Evolutionary conservation across 805 yeast genomes (phyloP).

Genomic region (Kuraishia borneana): DNA sequence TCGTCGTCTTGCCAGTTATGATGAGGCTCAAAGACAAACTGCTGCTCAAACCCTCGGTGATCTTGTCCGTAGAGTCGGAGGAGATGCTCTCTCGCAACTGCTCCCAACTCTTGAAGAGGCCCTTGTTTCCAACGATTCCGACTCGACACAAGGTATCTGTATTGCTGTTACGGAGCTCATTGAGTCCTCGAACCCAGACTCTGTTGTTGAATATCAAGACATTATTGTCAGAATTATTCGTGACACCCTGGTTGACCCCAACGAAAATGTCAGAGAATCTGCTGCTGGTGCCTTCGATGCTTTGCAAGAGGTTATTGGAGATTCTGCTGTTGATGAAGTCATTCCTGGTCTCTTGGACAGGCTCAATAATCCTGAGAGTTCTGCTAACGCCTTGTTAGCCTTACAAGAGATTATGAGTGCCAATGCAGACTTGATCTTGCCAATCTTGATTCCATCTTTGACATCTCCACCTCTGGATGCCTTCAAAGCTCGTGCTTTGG

Average conservation of each 20-base stretch:
- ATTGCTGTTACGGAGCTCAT: conserved; percentile 83
- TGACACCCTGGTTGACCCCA: conserved; percentile 66
- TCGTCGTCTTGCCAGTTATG: conserved; percentile 71
- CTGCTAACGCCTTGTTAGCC: conserved; percentile 76
- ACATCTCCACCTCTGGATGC: conserved; percentile 71
- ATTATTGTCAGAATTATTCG: conserved; percentile 67
- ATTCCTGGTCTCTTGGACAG: conserved; percentile 65
- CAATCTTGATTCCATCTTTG: conserved; percentile 79
- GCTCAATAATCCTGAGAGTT: conserved; percentile 24
- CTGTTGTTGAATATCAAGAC: conserved; percentile 53
- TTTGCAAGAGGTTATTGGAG: conserved; percentile 73
- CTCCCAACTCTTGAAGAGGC: conserved; percentile 76
- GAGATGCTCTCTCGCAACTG: conserved; percentile 71
- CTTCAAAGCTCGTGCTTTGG: conserved; percentile 79
- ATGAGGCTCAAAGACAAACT: conserved; percentile 67
- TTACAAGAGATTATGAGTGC: conserved; percentile 86
- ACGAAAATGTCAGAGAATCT: conserved; percentile 70
- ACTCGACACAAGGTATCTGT: conserved; percentile 92
- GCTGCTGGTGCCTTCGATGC: conserved; percentile 89
- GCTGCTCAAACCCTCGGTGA: conserved; percentile 95
- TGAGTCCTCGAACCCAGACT: conserved; percentile 54
- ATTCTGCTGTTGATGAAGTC: conserved; percentile 77
- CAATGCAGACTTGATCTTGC: conserved; percentile 86
- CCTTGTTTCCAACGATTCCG: conserved; percentile 51
- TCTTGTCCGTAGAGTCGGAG: conserved; percentile 87